Evolutionary conservation across 805 yeast species (phyloP).

Genomic region (Metschnikowia proteae): DNA sequence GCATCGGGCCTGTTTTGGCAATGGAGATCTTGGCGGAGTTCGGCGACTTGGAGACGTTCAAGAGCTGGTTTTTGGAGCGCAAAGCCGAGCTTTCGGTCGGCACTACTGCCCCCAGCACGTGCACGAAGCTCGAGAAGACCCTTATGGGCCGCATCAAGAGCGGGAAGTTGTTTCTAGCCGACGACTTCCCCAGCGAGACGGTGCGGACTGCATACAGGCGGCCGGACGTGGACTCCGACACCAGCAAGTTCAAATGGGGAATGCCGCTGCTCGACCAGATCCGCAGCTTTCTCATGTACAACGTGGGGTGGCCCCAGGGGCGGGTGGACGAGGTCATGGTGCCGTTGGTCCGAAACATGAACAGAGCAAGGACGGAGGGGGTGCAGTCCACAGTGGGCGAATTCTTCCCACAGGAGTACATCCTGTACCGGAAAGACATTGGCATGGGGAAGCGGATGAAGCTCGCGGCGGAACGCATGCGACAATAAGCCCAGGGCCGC

Average conservation of each 20-base stretch:
- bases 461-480: slow-evolving; percentile 42
- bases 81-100: slow-evolving; percentile 30
- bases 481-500: not conserved
- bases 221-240: slow-evolving; percentile 84
- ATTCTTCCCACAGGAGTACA: slow-evolving; percentile 60
- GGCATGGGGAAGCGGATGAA: slow-evolving; percentile 59
- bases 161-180: slow-evolving; percentile 54
- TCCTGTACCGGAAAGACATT: slow-evolving; percentile 43
- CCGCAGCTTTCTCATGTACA: slow-evolving; percentile 61
- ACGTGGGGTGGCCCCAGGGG: slow-evolving; percentile 76
- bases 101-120: slow-evolving; percentile 23
- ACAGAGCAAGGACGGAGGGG: slow-evolving; percentile 52
- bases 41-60: slow-evolving; percentile 40
- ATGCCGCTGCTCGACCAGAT: slow-evolving; percentile 77
- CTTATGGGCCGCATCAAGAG: slow-evolving; percentile 52
- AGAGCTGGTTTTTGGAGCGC: slow-evolving; percentile 56
- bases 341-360: slow-evolving; percentile 80
- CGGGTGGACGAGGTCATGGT: slow-evolving; percentile 77
- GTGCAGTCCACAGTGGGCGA: slow-evolving; percentile 60
- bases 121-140: slow-evolving; percentile 49
- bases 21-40: slow-evolving; percentile 89
- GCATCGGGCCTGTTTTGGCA: slow-evolving; percentile 91
- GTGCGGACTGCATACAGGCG: slow-evolving; percentile 69
- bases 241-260: slow-evolving; percentile 84
- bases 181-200: slow-evolving; percentile 63